phyloP scores from a whole-genome alignment of 202 grass and related monocot species.

The Dendrocalamus latiflorus region DNA sequence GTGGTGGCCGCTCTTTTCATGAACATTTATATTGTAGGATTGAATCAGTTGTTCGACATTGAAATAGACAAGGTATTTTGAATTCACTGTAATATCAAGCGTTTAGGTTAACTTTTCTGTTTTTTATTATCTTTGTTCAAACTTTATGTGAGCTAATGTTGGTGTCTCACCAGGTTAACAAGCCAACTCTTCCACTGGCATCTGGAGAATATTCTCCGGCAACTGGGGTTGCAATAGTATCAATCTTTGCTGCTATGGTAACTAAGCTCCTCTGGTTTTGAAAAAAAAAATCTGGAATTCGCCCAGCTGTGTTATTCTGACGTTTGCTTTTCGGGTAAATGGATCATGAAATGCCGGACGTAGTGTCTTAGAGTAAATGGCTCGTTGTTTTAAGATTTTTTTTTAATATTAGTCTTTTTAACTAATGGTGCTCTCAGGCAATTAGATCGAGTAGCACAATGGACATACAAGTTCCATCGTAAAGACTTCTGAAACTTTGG shows the following conservation, averaged over 20 bases:
- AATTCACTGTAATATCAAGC: too few relatives aligned
- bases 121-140: too few relatives aligned
- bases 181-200: too few relatives aligned
- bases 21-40: too few relatives aligned
- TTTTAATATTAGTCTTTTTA: background rate
- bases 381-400: background rate
- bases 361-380: background rate
- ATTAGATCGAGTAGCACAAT: background rate
- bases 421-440: background rate
- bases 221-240: slow-evolving; percentile 75
- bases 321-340: background rate
- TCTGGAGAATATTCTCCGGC: slow-evolving; percentile 80
- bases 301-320: background rate
- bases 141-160: too few relatives aligned
- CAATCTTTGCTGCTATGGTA: slow-evolving; percentile 74
- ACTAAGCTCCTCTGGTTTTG: background rate
- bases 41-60: too few relatives aligned
- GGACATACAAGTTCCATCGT: background rate
- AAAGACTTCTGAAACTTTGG: background rate
- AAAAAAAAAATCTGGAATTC: background rate
- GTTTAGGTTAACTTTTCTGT: too few relatives aligned
- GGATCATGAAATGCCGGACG: background rate
- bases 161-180: too few relatives aligned
- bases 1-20: slow-evolving; percentile 72
- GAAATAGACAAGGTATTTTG: too few relatives aligned